These are phyloP conservation scores for Schoenoplectus tabernaemontani DNA, from an alignment of 202 grass and related monocot genomes.

Conservation along the genomic window DNA sequence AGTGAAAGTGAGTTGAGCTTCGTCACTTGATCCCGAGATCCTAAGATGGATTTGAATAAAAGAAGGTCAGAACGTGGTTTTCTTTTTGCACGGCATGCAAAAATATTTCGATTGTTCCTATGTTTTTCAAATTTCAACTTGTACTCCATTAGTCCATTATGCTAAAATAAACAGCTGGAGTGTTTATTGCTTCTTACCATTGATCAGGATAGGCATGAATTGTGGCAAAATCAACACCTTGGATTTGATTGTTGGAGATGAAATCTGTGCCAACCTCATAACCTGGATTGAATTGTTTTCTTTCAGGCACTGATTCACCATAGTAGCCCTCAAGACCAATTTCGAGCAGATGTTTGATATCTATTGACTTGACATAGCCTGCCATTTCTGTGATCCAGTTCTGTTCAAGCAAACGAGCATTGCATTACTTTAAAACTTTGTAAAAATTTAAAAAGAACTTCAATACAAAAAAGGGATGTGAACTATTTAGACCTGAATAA, in stretches of 20 bases:
- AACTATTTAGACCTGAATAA: conserved; percentile 30
- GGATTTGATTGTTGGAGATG: conserved; percentile 55
- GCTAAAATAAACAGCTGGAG: background rate
- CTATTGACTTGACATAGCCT: conserved; percentile 56
- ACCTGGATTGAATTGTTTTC: conserved; percentile 39
- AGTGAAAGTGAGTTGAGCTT: conserved; percentile 46
- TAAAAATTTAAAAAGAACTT: conserved; percentile 2
- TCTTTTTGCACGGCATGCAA: background rate
- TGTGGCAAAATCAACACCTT: conserved; percentile 59
- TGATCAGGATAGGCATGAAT: conserved; percentile 78
- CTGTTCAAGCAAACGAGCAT: conserved; percentile 18
- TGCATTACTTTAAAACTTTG: background rate
- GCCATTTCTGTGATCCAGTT: conserved; percentile 62
- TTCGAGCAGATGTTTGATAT: conserved; percentile 71
- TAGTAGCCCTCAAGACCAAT: conserved; percentile 83
- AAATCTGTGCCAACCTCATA: conserved; percentile 74
- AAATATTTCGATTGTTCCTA: too few species aligned
- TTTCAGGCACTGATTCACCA: conserved; percentile 35
- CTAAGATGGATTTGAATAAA: conserved; percentile 12
- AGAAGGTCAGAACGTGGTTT: background rate
- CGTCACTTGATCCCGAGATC: conserved; percentile 42
- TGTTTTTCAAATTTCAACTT: too few species aligned
- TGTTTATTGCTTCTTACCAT: conserved; percentile 31
- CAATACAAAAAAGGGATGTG: background rate
- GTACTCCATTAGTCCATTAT: too few species aligned